Evolutionary conservation across 805 yeast species (phyloP).

Genomic region (Pichia pseudocactophila): DNA sequence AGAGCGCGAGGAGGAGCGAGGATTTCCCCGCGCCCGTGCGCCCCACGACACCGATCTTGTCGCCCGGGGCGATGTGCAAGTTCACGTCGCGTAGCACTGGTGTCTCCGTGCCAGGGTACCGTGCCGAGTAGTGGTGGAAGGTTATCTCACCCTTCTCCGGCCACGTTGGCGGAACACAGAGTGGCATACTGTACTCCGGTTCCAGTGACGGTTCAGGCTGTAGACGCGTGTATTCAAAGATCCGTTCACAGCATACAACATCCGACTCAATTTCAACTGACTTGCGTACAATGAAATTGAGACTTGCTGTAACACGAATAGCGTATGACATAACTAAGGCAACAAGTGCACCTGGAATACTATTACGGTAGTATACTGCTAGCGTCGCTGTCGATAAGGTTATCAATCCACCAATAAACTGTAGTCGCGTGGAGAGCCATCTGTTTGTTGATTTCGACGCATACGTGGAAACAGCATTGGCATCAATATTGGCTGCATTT

Average conservation of each 20-base stretch:
- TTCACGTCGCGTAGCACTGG: slow-evolving; percentile 46
- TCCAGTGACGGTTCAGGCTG: slow-evolving; percentile 62
- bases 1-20: slow-evolving; percentile 50
- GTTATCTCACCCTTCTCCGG: slow-evolving; percentile 43
- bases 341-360: slow-evolving; percentile 43
- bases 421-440: slow-evolving; percentile 58
- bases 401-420: slow-evolving; percentile 49
- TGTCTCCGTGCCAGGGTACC: slow-evolving; percentile 49
- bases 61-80: slow-evolving; percentile 41
- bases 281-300: slow-evolving; percentile 49
- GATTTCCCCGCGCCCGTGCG: slow-evolving; percentile 75
- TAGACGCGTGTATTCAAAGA: slow-evolving; percentile 76
- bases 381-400: slow-evolving; percentile 43
- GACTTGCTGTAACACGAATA: slow-evolving; percentile 42
- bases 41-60: slow-evolving; percentile 67
- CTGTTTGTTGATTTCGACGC: slow-evolving; percentile 48
- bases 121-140: slow-evolving; percentile 46
- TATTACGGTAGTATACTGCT: slow-evolving; percentile 33
- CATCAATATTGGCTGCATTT: slow-evolving; percentile 43
- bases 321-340: slow-evolving; percentile 62
- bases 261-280: slow-evolving; percentile 57
- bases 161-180: slow-evolving; percentile 39
- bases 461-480: slow-evolving; percentile 38
- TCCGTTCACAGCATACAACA: slow-evolving; percentile 82
- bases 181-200: slow-evolving; percentile 31